Conservation (phyloP, 805 yeast species). For the Nakazawaea wyomingensis region DNA sequence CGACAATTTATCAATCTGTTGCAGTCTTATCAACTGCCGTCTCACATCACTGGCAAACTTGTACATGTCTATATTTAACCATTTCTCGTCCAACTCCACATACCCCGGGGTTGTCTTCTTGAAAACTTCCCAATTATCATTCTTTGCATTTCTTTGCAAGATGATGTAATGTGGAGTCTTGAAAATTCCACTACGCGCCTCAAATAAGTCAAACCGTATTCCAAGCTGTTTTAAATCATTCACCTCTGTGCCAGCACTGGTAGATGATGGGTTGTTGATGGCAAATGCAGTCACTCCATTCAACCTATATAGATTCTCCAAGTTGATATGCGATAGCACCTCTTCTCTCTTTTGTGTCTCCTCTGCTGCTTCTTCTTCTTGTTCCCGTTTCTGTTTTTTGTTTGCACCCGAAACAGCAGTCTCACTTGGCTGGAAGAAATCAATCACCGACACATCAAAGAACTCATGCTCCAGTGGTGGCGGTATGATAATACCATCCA, state of each 20-base stretch:
- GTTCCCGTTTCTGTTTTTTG: background rate
- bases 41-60: slow-evolving; percentile 23
- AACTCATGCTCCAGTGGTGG: slow-evolving; percentile 23
- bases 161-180: slow-evolving; percentile 44
- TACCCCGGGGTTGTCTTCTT: slow-evolving; percentile 30
- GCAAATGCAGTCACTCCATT: slow-evolving; percentile 50
- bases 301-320: slow-evolving; percentile 43
- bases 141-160: slow-evolving; percentile 23
- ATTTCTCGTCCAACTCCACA: slow-evolving; percentile 22
- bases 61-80: slow-evolving; percentile 21
- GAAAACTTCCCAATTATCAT: slow-evolving; percentile 25
- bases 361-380: slow-evolving; percentile 7
- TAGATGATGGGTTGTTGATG: slow-evolving; percentile 30
- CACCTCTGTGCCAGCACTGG: slow-evolving; percentile 12
- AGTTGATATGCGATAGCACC: slow-evolving; percentile 28
- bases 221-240: slow-evolving; percentile 34
- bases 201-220: slow-evolving; percentile 43
- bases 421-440: slow-evolving; percentile 15
- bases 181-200: slow-evolving; percentile 24
- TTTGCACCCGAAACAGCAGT: background rate
- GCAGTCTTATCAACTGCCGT: slow-evolving; percentile 17
- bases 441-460: slow-evolving; percentile 24
- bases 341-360: slow-evolving; percentile 15
- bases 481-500: slow-evolving; percentile 14
- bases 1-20: slow-evolving; percentile 1